Evolutionary conservation across 495 filamentous ascomycete species (phyloP).

Genomic region (Peziza echinospora): DNA sequence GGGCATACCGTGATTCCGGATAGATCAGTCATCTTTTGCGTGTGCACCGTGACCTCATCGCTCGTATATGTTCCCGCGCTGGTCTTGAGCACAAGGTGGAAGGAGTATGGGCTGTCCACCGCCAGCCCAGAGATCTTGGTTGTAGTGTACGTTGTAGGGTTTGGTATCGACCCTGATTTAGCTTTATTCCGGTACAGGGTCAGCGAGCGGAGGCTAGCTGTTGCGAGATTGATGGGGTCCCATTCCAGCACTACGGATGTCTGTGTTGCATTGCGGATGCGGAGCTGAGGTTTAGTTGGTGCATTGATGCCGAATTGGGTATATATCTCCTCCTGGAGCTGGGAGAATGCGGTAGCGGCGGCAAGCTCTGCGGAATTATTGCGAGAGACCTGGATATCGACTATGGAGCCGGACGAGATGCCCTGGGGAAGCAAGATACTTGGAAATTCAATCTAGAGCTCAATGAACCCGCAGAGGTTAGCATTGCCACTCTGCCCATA

Average conservation of each 20-base stretch:
- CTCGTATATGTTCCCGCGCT: slow-evolving; percentile 69
- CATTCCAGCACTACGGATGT: slow-evolving; percentile 94
- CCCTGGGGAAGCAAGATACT: slow-evolving; percentile 89
- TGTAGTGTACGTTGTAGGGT: slow-evolving; percentile 59
- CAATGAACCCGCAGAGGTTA: background rate
- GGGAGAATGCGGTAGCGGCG: slow-evolving; percentile 49
- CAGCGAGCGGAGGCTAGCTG: slow-evolving; percentile 67
- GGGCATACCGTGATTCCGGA: slow-evolving; percentile 89
- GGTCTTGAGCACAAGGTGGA: slow-evolving; percentile 79
- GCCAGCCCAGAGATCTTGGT: slow-evolving; percentile 97
- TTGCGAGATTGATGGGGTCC: slow-evolving; percentile 86
- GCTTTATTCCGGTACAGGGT: slow-evolving; percentile 85
- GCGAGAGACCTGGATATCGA: slow-evolving; percentile 88
- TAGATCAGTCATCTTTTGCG: slow-evolving; percentile 97
- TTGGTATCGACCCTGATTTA: slow-evolving; percentile 85
- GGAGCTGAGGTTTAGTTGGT: slow-evolving; percentile 59
- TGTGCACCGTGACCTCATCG: slow-evolving; percentile 66
- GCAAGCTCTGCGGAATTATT: slow-evolving; percentile 57
- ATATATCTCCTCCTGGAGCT: slow-evolving; percentile 73
- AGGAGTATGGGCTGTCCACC: slow-evolving; percentile 84
- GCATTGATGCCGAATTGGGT: slow-evolving; percentile 60
- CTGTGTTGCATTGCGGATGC: slow-evolving; percentile 88
- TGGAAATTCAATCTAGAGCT: slow-evolving; percentile 79
- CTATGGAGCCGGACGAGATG: slow-evolving; percentile 85
- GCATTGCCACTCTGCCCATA: too few relatives aligned